These are phyloP conservation scores for Neurospora sp. DNA, from an alignment of 495 filamentous ascomycete genomes.

Conservation along the genomic window DNA sequence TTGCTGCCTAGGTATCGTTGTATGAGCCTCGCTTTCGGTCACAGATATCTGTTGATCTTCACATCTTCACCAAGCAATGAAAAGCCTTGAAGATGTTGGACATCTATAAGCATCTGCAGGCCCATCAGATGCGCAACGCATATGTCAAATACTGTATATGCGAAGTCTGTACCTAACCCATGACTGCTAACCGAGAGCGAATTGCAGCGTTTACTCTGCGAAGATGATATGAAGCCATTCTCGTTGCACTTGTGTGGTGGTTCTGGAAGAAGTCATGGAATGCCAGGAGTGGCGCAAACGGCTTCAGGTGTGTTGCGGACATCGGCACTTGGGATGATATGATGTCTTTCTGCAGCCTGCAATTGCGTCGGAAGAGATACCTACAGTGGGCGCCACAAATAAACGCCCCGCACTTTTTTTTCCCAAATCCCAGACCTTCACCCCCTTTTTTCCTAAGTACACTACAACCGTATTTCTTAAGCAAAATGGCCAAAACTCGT, in stretches of 20 bases:
- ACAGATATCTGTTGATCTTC: neutral
- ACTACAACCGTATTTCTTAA: too few species aligned
- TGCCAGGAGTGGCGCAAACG: neutral
- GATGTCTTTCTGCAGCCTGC: neutral
- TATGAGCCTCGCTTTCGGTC: neutral
- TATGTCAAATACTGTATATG: neutral
- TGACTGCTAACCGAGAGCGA: neutral
- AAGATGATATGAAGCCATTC: neutral
- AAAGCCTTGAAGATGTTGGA: neutral
- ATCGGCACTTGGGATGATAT: neutral
- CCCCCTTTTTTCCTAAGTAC: too few species aligned
- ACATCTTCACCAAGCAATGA: neutral
- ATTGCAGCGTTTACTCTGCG: neutral
- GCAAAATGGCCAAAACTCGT: too few species aligned
- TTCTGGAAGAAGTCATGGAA: neutral
- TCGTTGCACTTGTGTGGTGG: neutral
- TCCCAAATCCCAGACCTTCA: too few species aligned
- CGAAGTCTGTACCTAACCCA: neutral
- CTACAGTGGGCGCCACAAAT: too few species aligned
- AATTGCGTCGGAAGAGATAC: neutral
- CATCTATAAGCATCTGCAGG: neutral
- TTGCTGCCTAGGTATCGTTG: neutral
- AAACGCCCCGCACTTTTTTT: too few species aligned
- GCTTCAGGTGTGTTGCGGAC: neutral
- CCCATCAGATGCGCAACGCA: neutral